Evolutionary conservation across 192 early-diverging fungal species (phyloP), one percentile per base, ranked within the genome.

Genomic region (Coemansia sp.): DNA sequence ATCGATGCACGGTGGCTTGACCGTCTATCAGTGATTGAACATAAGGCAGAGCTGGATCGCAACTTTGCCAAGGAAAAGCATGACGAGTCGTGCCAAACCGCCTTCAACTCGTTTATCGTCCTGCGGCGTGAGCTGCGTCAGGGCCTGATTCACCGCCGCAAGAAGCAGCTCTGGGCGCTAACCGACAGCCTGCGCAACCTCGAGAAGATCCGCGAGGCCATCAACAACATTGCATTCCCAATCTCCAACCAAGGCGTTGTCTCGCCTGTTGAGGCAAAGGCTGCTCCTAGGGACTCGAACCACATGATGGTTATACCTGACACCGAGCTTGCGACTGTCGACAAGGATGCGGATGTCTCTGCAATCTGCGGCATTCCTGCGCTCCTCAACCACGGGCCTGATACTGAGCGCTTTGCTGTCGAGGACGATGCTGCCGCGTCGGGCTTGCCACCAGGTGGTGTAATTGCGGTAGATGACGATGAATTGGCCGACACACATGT

Each of bases 1-100:
- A 48, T 69, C 21, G 78, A 81, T 30, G 78, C 70, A 9, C 66
- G 78, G 39, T 81, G 78, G 78, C 33, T 69, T 0, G 69, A 69
- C 40, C 72, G 70, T 16, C 70, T 75, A 29, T 62, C 57, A 42
- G 69, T 52, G 35, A 68, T 81, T 18, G 72, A 75, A 37, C 57
- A 66, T n/a, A 61, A 66, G 59, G 59, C 72, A 33, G 45, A 59
- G 30, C 65, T 61, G 21, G 49, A 56, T 49, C 70, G 66, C 43
- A 33, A 58, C 4, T 42, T 75, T 58, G 72, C 72, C 33, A 52
- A 59, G 35, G 35, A 28, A 20, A 71, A 66, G 56, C 63, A 74
- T 15, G 62, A 65, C 3, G 43, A 62, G 18, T 59, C 78, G 28
- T 51, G 48, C 15, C 21, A 40, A 1, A 20, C 69, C 0, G 71